These are phyloP conservation scores for Paspalum vaginatum DNA, from an alignment of 176 grass and related monocot genomes.

Conservation along the genomic window DNA sequence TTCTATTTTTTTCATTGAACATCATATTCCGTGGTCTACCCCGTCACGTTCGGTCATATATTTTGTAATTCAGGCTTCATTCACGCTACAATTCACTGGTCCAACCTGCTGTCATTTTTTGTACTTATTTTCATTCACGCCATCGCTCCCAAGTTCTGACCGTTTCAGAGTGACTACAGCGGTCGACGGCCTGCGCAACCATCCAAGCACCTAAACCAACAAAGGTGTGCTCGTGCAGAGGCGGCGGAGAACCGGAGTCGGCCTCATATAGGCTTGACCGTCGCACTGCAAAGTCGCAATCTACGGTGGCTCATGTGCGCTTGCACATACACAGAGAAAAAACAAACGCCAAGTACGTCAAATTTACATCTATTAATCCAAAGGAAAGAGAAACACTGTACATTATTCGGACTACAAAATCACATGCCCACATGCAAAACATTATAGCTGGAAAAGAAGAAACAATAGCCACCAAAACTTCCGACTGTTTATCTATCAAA, in stretches of 20 bases:
- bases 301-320: background rate
- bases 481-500: slow-evolving; percentile 35
- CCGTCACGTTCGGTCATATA: background rate
- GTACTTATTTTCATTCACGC: background rate
- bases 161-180: background rate
- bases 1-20: too few species aligned
- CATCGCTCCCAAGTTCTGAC: background rate
- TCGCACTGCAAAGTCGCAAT: background rate
- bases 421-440: slow-evolving; percentile 29
- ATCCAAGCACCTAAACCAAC: background rate
- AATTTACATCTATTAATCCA: slow-evolving; percentile 50
- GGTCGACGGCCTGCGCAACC: background rate
- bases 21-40: background rate
- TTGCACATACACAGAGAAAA: background rate
- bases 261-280: background rate
- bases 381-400: slow-evolving; percentile 41
- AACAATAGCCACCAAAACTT: slow-evolving; percentile 53
- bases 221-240: background rate
- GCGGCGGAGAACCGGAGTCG: background rate
- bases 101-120: background rate
- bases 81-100: background rate
- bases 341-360: background rate
- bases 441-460: slow-evolving; percentile 20
- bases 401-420: slow-evolving; percentile 65
- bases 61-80: background rate